Base-by-base conservation (phyloP, 2,329 filamentous ascomycete species). In the Beauveria sp. region DNA sequence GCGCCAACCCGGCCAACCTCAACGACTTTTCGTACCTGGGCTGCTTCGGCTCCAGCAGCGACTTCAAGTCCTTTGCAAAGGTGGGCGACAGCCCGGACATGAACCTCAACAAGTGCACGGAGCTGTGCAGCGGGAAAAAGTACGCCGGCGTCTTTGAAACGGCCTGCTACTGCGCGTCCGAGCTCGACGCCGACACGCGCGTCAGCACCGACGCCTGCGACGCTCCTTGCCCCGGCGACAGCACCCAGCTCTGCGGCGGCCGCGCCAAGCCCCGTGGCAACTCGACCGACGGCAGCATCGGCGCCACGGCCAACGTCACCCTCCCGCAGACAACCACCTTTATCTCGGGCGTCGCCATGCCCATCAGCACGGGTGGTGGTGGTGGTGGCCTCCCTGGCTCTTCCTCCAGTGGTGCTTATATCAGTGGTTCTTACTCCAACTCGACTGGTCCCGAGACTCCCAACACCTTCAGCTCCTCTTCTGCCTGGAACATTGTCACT, bases 141-240 rank as follows among this genome's bases (percentile, higher is more conserved):
- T 79, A 76, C 60, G 73, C 75, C 2, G 79, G 76, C 56, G 64
- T 79, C 46, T 75, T 71, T 26, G 69, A 72, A 30, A 75, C 70
- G 12, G 69, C 69, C 24, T 82, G 79, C 66, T 80, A 78, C 69
- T 82, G 80, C 61, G 77, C 78, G 40, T 69, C 75, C 14, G 62
- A 58, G 1, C 70, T 81, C 20, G 76, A 77, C 28, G 68, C 69
- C 5, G 71, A 73, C 50, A 76, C 78, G n/a, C 70, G 66, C 14
- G 74, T 77, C 14, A 68, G 67, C 49, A 69, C 70, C 52, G 65
- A 64, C 18, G 63, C 65, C 40, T 81, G 79, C 64, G 65, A 75
- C 58, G 65, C 66, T 2, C 67, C 69, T 0, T 81, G 79, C 62
- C 76, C 79, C 0, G 79, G 78, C 2, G 70, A 80, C 62, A 34